Base-by-base conservation (phyloP, 176 grass and related monocot species). In the Paspalum vaginatum region DNA sequence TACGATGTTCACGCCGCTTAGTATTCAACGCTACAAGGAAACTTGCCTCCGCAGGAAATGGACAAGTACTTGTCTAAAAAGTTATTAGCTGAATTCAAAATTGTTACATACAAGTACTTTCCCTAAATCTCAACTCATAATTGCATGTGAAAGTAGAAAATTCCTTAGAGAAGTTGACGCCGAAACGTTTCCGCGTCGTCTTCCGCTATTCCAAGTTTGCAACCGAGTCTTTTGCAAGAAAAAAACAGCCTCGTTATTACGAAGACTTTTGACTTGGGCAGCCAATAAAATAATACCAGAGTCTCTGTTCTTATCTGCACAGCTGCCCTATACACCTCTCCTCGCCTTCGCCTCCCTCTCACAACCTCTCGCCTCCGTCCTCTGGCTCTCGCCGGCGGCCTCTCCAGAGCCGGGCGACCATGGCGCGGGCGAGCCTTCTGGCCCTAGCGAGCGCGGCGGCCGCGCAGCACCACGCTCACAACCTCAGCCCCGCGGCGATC, bases 361-460 rank as follows among this genome's bases (percentile, higher is more conserved):
- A 32, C 32, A 3, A n/a, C n/a, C 32, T 2, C 32, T 32, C 32
- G n/a, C n/a, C n/a, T n/a, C n/a, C n/a, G n/a, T n/a, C n/a, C n/a
- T n/a, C n/a, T n/a, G n/a, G n/a, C n/a, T n/a, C n/a, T 32, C 32
- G 32, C 32, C 32, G 32, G 32, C 27, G 14, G 20, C 11, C 27
- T 49, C 14, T 25, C 45, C 6, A 15, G 2, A 27, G 17, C 6
- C 22, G 3, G 1, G 0, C 0, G 41, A 6, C 75, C 12, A 88
- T 88, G 87, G 81, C 69, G 44, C 78, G 87, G 18, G 18, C 45
- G 44, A 54, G 37, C 0, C 52, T 66, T 58, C 9, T 21, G 0
- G 6, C 51, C 6, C 15, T 61, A 10, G 54, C 43, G 22, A 42
- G 9, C 54, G 50, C 75, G 0, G 15, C 54, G 2, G 9, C 47